Conservation (phyloP, 2,329 filamentous ascomycete species). For the Nemania diffusa region DNA sequence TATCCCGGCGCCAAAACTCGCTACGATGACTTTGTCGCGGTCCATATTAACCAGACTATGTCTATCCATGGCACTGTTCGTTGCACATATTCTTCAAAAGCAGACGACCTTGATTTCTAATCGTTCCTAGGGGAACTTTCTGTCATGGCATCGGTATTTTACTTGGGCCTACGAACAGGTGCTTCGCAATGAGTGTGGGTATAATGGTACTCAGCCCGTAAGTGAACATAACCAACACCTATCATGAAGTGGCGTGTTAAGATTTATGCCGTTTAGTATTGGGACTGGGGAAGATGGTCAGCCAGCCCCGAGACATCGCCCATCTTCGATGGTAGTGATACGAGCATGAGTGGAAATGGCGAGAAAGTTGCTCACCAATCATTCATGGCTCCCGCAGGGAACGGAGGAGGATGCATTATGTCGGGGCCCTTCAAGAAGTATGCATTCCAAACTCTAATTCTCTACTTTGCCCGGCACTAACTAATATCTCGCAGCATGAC, state of each 20-base stretch:
- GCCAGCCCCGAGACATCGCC: constrained; percentile 55
- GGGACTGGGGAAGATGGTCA: constrained; percentile 57
- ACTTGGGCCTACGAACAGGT: constrained; percentile 45
- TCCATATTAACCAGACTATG: constrained; percentile 47
- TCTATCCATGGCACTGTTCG: constrained; percentile 44
- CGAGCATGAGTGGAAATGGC: constrained; percentile 56
- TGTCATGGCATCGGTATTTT: constrained; percentile 47
- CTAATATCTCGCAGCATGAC: constrained; percentile 48
- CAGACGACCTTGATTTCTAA: constrained; percentile 1
- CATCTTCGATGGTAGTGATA: constrained; percentile 59
- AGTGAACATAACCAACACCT: constrained; percentile 2
- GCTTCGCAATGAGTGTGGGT: constrained; percentile 46
- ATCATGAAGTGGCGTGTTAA: neutral
- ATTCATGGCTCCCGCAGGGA: constrained; percentile 23
- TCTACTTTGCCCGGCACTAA: neutral
- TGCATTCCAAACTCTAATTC: neutral
- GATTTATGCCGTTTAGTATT: constrained; percentile 44
- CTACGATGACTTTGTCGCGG: constrained; percentile 50
- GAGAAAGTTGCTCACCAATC: constrained; percentile 35
- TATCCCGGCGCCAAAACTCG: constrained; percentile 45
- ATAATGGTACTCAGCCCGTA: constrained; percentile 44
- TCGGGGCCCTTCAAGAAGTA: constrained; percentile 63
- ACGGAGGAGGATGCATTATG: constrained; percentile 59
- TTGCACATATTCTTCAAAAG: neutral
- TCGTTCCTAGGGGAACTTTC: constrained; percentile 35